A percentile compares a stretch with the other conserved stretches of the same genome.
Evolutionary conservation across 768 basidiomycete genomes (phyloP).

Genomic region (Suillus brevipes): DNA sequence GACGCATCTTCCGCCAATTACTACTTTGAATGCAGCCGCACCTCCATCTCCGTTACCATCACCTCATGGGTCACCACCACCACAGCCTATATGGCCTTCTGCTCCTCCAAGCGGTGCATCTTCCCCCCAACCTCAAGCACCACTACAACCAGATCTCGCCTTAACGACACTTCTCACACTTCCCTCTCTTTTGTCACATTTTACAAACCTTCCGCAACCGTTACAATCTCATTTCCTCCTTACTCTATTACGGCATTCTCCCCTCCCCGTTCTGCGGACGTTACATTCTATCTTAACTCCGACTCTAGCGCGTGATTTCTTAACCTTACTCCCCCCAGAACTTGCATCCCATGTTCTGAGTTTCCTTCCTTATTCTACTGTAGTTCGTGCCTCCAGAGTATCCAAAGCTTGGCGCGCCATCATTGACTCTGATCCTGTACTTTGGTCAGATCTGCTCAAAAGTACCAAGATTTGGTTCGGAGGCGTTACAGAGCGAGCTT

Average conservation of each 20-base stretch:
- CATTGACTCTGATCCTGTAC: slow-evolving; percentile 85
- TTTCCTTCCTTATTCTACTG: slow-evolving; percentile 77
- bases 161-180: slow-evolving; percentile 85
- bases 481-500: slow-evolving; percentile 77
- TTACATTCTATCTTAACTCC: slow-evolving; percentile 87
- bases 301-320: slow-evolving; percentile 91
- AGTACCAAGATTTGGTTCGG: slow-evolving; percentile 89
- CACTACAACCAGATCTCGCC: slow-evolving; percentile 79
- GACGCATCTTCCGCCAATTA: slow-evolving; percentile 56
- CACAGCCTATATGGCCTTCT: slow-evolving; percentile 76
- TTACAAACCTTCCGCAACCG: slow-evolving; percentile 72
- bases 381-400: slow-evolving; percentile 87
- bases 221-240: slow-evolving; percentile 94
- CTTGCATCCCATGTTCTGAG: slow-evolving; percentile 87
- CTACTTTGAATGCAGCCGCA: slow-evolving; percentile 70
- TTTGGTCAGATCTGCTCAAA: slow-evolving; percentile 88
- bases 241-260: slow-evolving; percentile 88
- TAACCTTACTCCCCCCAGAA: slow-evolving; percentile 88
- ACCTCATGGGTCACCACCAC: slow-evolving; percentile 80
- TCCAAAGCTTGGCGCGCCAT: slow-evolving; percentile 88
- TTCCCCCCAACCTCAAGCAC: slow-evolving; percentile 66
- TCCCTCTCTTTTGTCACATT: slow-evolving; percentile 79
- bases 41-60: slow-evolving; percentile 85
- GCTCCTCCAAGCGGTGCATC: slow-evolving; percentile 78
- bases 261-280: slow-evolving; percentile 87